These are phyloP conservation scores for Citeromyces nyonsensis DNA, from an alignment of 805 yeast genomes.

Conservation along the genomic window DNA sequence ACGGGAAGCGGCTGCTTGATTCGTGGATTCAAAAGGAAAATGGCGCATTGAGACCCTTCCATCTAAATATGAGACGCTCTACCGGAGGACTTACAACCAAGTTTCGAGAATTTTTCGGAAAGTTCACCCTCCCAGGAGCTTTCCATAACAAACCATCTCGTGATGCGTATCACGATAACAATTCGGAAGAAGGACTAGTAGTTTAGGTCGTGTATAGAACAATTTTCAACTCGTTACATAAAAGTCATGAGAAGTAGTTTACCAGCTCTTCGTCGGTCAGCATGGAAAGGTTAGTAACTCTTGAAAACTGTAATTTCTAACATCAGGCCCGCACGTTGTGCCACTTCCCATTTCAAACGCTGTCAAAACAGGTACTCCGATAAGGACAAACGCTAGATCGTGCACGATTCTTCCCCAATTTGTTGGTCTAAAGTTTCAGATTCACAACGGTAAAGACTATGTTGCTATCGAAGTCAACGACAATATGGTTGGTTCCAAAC, in stretches of 20 bases:
- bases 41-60: too few relatives aligned
- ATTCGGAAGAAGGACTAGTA: too few relatives aligned
- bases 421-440: constrained; percentile 87
- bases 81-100: too few relatives aligned
- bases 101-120: too few relatives aligned
- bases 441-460: constrained; percentile 92
- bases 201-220: too few relatives aligned
- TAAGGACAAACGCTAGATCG: constrained; percentile 89
- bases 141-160: too few relatives aligned
- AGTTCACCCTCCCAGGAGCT: too few relatives aligned
- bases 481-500: constrained; percentile 92
- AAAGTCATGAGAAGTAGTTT: constrained; percentile 2
- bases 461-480: constrained; percentile 78
- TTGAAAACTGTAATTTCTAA: background rate
- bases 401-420: constrained; percentile 93
- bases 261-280: constrained; percentile 26
- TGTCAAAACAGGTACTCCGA: constrained; percentile 62
- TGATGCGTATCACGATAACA: too few relatives aligned
- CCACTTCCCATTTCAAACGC: constrained; percentile 91
- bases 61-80: too few relatives aligned
- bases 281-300: constrained; percentile 33
- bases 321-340: constrained; percentile 73
- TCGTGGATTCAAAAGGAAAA: too few relatives aligned
- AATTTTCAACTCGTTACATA: background rate
- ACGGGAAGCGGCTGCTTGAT: too few relatives aligned